Conservation (phyloP, 805 yeast genomes). For the Alloascoidea africana region DNA sequence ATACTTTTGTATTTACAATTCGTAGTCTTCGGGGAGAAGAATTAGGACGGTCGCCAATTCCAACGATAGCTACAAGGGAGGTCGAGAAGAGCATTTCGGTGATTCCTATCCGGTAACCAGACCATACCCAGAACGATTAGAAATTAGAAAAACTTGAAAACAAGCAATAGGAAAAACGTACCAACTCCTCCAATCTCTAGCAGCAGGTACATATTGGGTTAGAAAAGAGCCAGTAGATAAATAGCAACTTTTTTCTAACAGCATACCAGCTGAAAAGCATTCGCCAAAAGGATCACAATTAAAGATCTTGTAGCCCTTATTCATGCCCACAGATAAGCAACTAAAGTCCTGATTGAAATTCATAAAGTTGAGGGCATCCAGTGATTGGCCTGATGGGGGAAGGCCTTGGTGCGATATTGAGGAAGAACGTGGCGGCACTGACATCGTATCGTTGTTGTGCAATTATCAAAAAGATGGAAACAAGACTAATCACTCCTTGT, state of each 20-base stretch:
- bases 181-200: slow-evolving; percentile 24
- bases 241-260: slow-evolving; percentile 16
- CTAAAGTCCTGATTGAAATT: slow-evolving; percentile 82
- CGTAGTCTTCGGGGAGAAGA: slow-evolving; percentile 63
- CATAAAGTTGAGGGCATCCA: slow-evolving; percentile 29
- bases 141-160: not conserved
- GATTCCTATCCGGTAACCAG: slow-evolving; percentile 16
- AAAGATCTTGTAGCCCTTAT: slow-evolving; percentile 53
- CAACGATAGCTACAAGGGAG: slow-evolving; percentile 72
- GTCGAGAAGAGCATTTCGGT: slow-evolving; percentile 89
- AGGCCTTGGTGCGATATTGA: too few species aligned
- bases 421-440: too few species aligned
- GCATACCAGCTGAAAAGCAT: slow-evolving; percentile 33
- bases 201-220: not conserved
- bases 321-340: slow-evolving; percentile 66
- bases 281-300: slow-evolving; percentile 82
- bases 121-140: not conserved
- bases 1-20: slow-evolving; percentile 61
- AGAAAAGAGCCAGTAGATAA: slow-evolving; percentile 2
- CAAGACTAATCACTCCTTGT: too few species aligned
- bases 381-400: too few species aligned
- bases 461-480: too few species aligned
- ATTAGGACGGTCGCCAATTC: slow-evolving; percentile 52
- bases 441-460: too few species aligned
- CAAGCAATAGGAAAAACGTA: slow-evolving; percentile 1